These are phyloP conservation scores for Thalassia testudinum DNA, from an alignment of 116 monocot genomes.

Conservation along the genomic window DNA sequence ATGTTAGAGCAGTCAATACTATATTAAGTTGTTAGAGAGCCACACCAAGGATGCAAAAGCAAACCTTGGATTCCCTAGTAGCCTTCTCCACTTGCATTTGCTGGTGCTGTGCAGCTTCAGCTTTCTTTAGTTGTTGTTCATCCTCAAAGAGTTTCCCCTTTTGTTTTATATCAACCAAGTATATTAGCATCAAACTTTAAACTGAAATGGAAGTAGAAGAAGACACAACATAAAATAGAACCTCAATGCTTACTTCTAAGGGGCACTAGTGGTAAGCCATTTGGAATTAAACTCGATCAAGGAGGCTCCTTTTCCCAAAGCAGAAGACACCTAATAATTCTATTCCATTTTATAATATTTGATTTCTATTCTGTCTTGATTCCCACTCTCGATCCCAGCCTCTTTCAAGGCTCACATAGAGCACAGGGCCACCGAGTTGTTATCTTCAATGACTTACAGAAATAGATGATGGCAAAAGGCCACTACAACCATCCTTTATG, in stretches of 20 bases:
- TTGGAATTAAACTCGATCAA: slow-evolving; percentile 24
- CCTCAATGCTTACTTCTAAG: slow-evolving; percentile 38
- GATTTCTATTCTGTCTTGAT: no score
- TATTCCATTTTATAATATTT: no score
- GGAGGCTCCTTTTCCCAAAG: slow-evolving; percentile 21
- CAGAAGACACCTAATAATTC: no score
- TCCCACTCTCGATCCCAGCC: no score
- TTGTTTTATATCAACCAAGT: slow-evolving; percentile 16
- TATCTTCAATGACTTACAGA: no score
- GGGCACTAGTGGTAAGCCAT: slow-evolving; percentile 42
- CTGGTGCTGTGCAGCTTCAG: slow-evolving; percentile 52
- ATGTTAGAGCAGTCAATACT: no score
- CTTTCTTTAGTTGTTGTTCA: slow-evolving; percentile 57
- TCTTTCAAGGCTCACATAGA: no score
- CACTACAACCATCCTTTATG: no score
- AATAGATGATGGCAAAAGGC: no score
- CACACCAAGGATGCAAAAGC: background rate
- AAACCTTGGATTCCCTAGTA: slow-evolving; percentile 50
- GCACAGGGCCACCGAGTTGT: no score
- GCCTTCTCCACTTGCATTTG: slow-evolving; percentile 67
- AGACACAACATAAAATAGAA: background rate
- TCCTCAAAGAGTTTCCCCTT: slow-evolving; percentile 56
- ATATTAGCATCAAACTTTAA: background rate
- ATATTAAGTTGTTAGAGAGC: background rate
- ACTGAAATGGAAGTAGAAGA: background rate